Base-by-base conservation (phyloP, 495 filamentous ascomycete genomes). In the Neurospora africana region DNA sequence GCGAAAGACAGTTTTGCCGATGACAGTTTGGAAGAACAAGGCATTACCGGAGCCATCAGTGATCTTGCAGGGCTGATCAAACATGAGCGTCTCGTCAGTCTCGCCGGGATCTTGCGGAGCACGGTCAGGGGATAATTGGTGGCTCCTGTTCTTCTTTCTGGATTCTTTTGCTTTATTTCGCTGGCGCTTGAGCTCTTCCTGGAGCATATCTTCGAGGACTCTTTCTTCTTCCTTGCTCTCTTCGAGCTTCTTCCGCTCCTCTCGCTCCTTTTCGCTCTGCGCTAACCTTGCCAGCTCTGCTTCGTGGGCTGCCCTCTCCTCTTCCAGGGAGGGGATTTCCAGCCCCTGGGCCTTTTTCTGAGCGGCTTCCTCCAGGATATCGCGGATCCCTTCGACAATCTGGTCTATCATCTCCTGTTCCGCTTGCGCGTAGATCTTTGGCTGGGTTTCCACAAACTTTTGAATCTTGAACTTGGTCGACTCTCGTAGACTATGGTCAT, bases 341-440 rank as follows among this genome's bases (percentile, higher is more conserved):
- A 88, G 84, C 19, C 91, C 89, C 68, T 90, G 86, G 61, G 89
- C 91, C 73, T 89, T 90, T 36, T 88, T 88, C 75, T 91, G 85
- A 10, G 92, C 91, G 23, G 92, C 93, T 81, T 96, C 92, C 78
- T 98, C 94, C 23, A 99, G 83, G 21, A 94, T 88, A 73, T 98
- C 95, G 72, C 92, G 90, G 61, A 98, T 89, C 6, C 90, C 89
- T 68, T 91, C 87, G 10, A 92, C 92, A 43, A 99, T 86, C 71
- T 93, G 92, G 79, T 92, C 90, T 15, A 99, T 93, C 94, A 99
- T 98, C 3, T 91, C 92, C 21, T 93, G 75, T 39, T 85, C 83
- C 67, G 79, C 82, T 38, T 75, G 73, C 6, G 83, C 83, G 11
- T 95, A 84, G 36, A 89, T 83, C 74, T 88, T 93, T 4, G 92